Evolutionary conservation across 2,329 filamentous ascomycete species (phyloP).

Genomic region (Trichophyton mentagrophytes): DNA sequence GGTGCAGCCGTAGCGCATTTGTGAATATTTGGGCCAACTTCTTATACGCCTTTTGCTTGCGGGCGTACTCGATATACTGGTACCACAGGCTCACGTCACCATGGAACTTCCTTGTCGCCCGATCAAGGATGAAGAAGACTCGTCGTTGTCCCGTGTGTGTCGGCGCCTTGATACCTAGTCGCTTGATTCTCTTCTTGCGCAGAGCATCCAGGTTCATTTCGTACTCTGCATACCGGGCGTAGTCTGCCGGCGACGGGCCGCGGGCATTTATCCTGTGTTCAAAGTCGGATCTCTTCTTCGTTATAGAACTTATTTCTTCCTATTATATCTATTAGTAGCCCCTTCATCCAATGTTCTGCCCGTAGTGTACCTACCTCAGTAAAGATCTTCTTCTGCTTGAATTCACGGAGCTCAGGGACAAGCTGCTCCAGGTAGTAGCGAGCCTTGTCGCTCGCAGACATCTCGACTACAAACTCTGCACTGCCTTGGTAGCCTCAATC

Average conservation of each 20-base stretch:
- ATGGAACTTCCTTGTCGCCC: slow-evolving; percentile 71
- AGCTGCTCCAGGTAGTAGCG: slow-evolving; percentile 89
- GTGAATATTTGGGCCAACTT: slow-evolving; percentile 49
- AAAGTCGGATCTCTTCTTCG: slow-evolving; percentile 81
- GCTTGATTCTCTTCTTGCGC: slow-evolving; percentile 67
- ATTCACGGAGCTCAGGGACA: slow-evolving; percentile 83
- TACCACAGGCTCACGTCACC: slow-evolving; percentile 74
- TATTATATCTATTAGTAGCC: slow-evolving; percentile 24
- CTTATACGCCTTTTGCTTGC: slow-evolving; percentile 51
- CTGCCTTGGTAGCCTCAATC: slow-evolving; percentile 25
- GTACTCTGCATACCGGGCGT: slow-evolving; percentile 66
- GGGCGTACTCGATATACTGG: slow-evolving; percentile 74
- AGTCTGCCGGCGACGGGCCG: slow-evolving; percentile 63
- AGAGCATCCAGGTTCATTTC: slow-evolving; percentile 59
- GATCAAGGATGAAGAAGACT: slow-evolving; percentile 79
- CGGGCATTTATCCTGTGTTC: slow-evolving; percentile 82
- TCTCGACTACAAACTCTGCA: slow-evolving; percentile 38
- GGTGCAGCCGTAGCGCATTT: slow-evolving; percentile 69
- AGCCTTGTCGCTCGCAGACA: slow-evolving; percentile 80
- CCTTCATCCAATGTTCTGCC: neutral
- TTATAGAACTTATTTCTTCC: slow-evolving; percentile 82
- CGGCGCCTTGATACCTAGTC: slow-evolving; percentile 62
- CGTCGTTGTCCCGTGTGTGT: slow-evolving; percentile 64
- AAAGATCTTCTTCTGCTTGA: slow-evolving; percentile 86
- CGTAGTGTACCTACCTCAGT: slow-evolving; percentile 44